phyloP scores from a whole-genome alignment of 1,284 basidiomycete species.

The Ustilago nuda region DNA sequence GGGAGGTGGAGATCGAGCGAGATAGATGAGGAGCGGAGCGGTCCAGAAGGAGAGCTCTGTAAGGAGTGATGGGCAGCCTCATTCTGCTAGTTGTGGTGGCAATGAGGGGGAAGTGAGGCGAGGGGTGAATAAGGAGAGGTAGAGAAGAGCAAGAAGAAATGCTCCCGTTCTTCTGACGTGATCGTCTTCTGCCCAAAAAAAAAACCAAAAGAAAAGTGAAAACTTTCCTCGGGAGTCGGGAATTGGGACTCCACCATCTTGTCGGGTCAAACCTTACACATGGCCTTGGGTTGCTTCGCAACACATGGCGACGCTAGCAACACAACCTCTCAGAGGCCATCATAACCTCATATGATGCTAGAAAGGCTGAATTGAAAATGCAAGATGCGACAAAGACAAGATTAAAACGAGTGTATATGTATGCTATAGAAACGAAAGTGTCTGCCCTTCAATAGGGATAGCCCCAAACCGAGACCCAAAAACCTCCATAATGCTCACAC shows the following conservation, averaged over 20 bases:
- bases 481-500: not conserved
- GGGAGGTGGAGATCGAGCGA: constrained; percentile 9
- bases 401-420: constrained; percentile 12
- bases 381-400: constrained; percentile 2
- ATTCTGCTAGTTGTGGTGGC: constrained; percentile 7
- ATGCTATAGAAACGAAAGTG: not conserved
- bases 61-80: constrained; percentile 6
- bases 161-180: constrained; percentile 3
- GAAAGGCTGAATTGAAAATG: constrained; percentile 3
- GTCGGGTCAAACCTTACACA: not conserved
- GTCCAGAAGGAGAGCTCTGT: constrained; percentile 13
- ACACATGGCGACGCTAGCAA: not conserved
- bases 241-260: not conserved
- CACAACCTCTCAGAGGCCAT: not conserved
- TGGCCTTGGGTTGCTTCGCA: not conserved
- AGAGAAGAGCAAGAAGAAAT: constrained; percentile 18
- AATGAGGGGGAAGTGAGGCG: not conserved
- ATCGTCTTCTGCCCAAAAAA: not conserved
- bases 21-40: not conserved
- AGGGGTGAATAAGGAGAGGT: not conserved
- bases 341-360: not conserved
- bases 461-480: not conserved
- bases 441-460: not conserved
- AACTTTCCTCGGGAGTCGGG: not conserved
- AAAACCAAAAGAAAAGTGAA: not conserved